phyloP scores from a whole-genome alignment of 306 rosid species.

The Urtica urens region DNA sequence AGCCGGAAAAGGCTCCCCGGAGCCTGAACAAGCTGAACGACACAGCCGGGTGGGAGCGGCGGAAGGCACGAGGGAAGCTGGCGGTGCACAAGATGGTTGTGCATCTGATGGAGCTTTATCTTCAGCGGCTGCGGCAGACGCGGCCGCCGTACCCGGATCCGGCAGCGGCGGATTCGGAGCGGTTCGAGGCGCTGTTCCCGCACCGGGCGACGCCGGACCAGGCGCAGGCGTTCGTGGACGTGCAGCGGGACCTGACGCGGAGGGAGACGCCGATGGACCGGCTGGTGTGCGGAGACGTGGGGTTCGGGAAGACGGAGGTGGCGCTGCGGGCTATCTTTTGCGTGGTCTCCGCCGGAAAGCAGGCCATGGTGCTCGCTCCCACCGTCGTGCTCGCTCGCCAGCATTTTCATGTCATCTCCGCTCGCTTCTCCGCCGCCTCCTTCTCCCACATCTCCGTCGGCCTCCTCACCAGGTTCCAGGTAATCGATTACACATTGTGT shows the following conservation, averaged over 20 bases:
- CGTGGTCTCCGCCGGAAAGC: conserved; percentile 80
- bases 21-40: conserved; percentile 77
- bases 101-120: conserved; percentile 88
- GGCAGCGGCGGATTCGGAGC: conserved; percentile 26
- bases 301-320: conserved; percentile 97
- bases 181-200: conserved; percentile 57
- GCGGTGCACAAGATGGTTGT: conserved; percentile 98
- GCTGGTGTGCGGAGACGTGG: conserved; percentile 93
- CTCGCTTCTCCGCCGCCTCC: conserved; percentile 63
- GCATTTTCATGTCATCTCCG: conserved; percentile 75
- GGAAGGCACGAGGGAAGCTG: conserved; percentile 75
- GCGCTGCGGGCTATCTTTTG: conserved; percentile 86
- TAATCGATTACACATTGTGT: no score
- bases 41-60: conserved; percentile 64
- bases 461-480: conserved; percentile 94
- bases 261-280: conserved; percentile 94
- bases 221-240: conserved; percentile 81
- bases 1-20: conserved; percentile 61
- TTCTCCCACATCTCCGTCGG: conserved; percentile 59
- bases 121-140: conserved; percentile 80
- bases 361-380: conserved; percentile 93
- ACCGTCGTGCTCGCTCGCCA: conserved; percentile 93
- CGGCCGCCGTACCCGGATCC: conserved; percentile 59
- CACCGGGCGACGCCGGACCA: conserved; percentile 85
- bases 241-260: conserved; percentile 70